Conservation (phyloP, 768 basidiomycete species). For the Grammothele lineata region DNA sequence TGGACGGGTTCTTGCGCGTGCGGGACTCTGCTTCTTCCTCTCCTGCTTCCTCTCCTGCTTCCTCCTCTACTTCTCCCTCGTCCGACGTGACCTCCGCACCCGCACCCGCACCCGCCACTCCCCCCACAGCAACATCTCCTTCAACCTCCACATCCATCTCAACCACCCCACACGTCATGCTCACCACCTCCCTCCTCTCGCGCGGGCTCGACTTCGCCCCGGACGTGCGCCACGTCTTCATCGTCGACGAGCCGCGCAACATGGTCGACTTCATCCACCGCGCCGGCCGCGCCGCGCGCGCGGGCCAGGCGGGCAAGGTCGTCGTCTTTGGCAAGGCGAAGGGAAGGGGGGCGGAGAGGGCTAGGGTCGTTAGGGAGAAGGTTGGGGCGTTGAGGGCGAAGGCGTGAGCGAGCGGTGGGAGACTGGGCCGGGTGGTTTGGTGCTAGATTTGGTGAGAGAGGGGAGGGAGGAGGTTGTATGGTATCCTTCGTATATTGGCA, state of each 20-base stretch:
- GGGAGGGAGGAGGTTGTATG: no score
- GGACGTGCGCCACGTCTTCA: conserved; percentile 76
- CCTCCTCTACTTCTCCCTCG: background rate
- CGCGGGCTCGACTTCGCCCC: conserved; percentile 88
- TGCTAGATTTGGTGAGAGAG: no score
- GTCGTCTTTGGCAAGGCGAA: conserved; percentile 71
- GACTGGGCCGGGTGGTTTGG: no score
- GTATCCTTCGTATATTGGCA: no score
- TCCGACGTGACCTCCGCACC: conserved; percentile 4
- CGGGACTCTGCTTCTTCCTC: conserved; percentile 2
- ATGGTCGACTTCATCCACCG: conserved; percentile 92
- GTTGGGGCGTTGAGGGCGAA: conserved; percentile 36
- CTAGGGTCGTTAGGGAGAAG: conserved; percentile 47
- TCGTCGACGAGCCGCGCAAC: conserved; percentile 84
- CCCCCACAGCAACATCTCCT: no score
- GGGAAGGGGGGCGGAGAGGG: conserved; percentile 55
- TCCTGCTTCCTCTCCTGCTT: conserved; percentile 2
- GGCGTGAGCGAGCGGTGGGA: background rate
- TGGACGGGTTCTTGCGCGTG: conserved; percentile 64
- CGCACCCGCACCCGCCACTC: conserved; percentile 6
- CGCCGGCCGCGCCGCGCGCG: conserved; percentile 79
- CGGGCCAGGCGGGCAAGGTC: conserved; percentile 65
- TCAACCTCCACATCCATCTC: conserved; percentile 20
- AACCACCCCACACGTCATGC: conserved; percentile 58
- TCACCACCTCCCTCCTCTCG: conserved; percentile 89